Conservation (phyloP, 768 basidiomycete species). For the Pleurotus eryngii region DNA sequence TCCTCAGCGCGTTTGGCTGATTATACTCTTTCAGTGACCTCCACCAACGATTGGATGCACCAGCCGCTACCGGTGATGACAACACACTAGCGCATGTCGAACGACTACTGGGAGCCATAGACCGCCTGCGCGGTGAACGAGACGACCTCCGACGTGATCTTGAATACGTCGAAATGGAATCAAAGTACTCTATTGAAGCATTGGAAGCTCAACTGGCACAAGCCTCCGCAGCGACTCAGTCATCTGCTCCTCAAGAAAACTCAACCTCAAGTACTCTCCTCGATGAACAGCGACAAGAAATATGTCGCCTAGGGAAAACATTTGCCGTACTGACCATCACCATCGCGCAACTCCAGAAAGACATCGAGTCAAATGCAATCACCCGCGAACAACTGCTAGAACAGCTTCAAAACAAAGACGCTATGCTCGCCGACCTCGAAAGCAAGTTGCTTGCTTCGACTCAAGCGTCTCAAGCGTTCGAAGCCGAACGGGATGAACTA, state of each 20-base stretch:
- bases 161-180: constrained; percentile 67
- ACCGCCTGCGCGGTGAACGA: constrained; percentile 66
- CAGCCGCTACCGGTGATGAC: constrained; percentile 16
- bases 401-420: constrained; percentile 8
- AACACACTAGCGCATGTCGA: constrained; percentile 40
- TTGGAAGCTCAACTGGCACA: constrained; percentile 48
- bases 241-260: background rate
- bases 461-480: background rate
- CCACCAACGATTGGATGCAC: background rate
- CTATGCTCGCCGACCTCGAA: background rate
- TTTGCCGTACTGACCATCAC: constrained; percentile 20
- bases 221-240: background rate
- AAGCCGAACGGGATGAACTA: constrained; percentile 29
- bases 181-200: constrained; percentile 58
- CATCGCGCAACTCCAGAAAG: constrained; percentile 32
- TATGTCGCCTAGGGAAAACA: background rate
- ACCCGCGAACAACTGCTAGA: background rate
- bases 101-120: constrained; percentile 56
- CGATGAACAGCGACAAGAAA: background rate
- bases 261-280: background rate
- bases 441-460: background rate
- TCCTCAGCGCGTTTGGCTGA: background rate
- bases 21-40: background rate
- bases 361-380: background rate
- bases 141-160: constrained; percentile 60